Evolutionary conservation across 129 eudicot species (phyloP).

Genomic region (Artemisia annua): DNA sequence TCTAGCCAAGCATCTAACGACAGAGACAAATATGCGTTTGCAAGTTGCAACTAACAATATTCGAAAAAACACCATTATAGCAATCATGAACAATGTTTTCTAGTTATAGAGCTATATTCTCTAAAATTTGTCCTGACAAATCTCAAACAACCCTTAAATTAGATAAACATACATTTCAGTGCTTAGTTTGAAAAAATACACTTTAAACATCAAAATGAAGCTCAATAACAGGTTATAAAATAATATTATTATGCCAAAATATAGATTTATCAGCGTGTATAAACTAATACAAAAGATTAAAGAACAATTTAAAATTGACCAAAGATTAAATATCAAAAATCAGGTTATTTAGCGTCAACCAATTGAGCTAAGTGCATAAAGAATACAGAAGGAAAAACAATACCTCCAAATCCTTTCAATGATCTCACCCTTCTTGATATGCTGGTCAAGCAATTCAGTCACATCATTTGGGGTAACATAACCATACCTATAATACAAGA

Average conservation of each 20-base stretch:
- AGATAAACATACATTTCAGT: not conserved
- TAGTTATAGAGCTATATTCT: not conserved
- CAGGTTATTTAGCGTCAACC: not conserved
- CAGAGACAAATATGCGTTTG: too few relatives aligned
- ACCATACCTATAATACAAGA: slow-evolving; percentile 72
- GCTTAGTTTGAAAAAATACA: too few relatives aligned
- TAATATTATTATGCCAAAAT: not conserved
- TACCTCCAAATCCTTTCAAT: slow-evolving; percentile 95
- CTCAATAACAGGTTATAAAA: not conserved
- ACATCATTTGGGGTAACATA: slow-evolving; percentile 91
- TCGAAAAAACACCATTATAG: not conserved
- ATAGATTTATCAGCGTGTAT: too few relatives aligned
- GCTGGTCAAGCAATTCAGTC: slow-evolving; percentile 76
- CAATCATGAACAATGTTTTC: not conserved
- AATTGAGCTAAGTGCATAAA: not conserved
- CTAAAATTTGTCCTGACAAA: too few relatives aligned
- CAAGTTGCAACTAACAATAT: not conserved
- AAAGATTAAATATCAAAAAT: too few relatives aligned
- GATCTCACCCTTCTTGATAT: slow-evolving; percentile 84
- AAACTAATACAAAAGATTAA: too few relatives aligned
- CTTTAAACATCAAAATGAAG: too few relatives aligned
- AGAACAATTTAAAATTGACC: too few relatives aligned
- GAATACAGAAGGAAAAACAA: not conserved
- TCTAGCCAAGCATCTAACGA: too few relatives aligned
- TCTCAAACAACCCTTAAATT: too few relatives aligned